Evolutionary conservation across 306 rosid genomes (phyloP).

Genomic region (Prunus dulcis): DNA sequence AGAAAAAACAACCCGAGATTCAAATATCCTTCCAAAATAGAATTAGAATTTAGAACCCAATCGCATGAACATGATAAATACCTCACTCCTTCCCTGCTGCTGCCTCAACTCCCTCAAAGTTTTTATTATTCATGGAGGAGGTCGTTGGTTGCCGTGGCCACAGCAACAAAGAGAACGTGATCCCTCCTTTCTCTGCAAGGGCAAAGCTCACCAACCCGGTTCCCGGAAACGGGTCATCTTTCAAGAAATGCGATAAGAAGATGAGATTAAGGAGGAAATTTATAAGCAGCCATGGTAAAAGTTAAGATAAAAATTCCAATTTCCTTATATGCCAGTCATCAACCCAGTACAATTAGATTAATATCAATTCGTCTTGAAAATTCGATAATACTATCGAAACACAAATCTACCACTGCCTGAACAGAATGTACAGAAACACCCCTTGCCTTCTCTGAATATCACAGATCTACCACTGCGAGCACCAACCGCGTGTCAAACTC

Average conservation of each 20-base stretch:
- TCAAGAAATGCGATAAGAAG: neutral
- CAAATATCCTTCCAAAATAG: conserved; percentile 1
- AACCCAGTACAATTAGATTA: no score
- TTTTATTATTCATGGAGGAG: neutral
- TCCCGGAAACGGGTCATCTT: neutral
- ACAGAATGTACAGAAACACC: neutral
- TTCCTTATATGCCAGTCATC: no score
- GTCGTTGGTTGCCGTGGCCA: neutral
- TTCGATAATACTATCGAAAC: neutral
- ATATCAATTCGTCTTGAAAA: no score
- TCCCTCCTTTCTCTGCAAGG: neutral
- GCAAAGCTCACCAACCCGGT: neutral
- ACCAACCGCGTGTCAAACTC: neutral
- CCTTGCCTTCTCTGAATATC: neutral
- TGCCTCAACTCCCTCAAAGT: no score
- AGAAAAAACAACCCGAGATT: neutral
- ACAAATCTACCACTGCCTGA: neutral
- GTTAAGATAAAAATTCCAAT: no score
- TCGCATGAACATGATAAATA: neutral
- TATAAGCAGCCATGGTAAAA: no score
- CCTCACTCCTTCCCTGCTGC: neutral
- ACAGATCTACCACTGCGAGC: conserved; percentile 1
- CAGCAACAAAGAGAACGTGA: conserved; percentile 8
- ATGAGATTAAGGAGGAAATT: neutral
- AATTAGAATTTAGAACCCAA: neutral